Percentiles rank a stretch among this genome's conserved stretches.
These are phyloP conservation scores for Mytilinidion resinicola DNA, from an alignment of 495 filamentous ascomycete genomes.

Conservation along the genomic window DNA sequence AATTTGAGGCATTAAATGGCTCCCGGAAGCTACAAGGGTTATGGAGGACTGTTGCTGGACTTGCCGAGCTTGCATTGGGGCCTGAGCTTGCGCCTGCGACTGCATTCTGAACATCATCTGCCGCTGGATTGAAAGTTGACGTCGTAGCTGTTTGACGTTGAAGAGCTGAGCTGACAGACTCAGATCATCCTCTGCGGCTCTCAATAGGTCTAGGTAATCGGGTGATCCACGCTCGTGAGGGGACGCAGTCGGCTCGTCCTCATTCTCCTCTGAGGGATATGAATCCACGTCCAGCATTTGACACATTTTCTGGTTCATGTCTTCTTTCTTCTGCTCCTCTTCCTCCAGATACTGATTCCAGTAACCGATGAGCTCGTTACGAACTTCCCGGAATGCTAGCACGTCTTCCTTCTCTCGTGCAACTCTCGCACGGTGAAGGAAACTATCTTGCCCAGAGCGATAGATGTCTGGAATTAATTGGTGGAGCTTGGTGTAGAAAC, in stretches of 20 bases:
- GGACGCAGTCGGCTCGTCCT: neutral
- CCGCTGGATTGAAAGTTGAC: conserved; percentile 2
- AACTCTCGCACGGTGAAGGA: conserved; percentile 24
- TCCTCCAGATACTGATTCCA: conserved; percentile 21
- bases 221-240: neutral
- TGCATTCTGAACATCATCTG: neutral
- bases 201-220: neutral
- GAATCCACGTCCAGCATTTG: conserved; percentile 19
- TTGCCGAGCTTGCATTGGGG: neutral
- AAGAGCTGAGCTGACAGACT: neutral
- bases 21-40: too few species aligned
- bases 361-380: conserved; percentile 22
- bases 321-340: conserved; percentile 15
- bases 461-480: conserved; percentile 5
- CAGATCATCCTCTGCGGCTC: neutral
- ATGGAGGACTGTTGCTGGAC: too few species aligned
- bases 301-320: conserved; percentile 5
- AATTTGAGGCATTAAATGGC: too few species aligned
- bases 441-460: conserved; percentile 7
- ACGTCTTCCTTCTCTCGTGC: conserved; percentile 24
- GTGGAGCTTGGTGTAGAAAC: conserved; percentile 14
- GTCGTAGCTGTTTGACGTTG: neutral
- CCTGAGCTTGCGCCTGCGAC: neutral
- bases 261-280: conserved; percentile 10
- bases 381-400: conserved; percentile 16